phyloP scores from a whole-genome alignment of 331 rosid species.

The Stylosanthes scabra region DNA sequence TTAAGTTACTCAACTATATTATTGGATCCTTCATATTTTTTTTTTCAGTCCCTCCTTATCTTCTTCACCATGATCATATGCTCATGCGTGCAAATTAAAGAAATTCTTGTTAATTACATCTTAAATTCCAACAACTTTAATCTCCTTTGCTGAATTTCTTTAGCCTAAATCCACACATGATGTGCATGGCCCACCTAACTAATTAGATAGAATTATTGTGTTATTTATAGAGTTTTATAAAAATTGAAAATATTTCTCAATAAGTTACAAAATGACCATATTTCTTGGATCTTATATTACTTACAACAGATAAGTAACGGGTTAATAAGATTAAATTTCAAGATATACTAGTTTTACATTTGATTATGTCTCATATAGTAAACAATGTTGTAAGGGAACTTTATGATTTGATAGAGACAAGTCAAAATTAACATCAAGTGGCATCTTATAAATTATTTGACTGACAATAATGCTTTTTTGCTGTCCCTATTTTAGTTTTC shows the following conservation, averaged over 20 bases:
- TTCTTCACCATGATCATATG: background rate
- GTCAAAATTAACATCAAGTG: constrained; percentile 27
- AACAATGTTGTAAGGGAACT: background rate
- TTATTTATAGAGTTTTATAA: background rate
- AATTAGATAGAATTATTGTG: no score
- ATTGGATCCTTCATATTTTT: background rate
- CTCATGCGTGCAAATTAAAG: background rate
- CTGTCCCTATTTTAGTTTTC: constrained; percentile 30
- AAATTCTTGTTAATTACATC: background rate
- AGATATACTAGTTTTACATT: background rate
- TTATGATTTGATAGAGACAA: constrained; percentile 11
- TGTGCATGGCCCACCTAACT: constrained; percentile 1
- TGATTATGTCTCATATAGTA: background rate
- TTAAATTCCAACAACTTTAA: background rate
- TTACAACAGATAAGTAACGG: background rate
- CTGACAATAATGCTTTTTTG: constrained; percentile 25
- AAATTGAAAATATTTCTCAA: background rate
- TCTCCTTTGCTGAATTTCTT: background rate
- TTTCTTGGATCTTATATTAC: background rate
- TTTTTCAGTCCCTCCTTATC: background rate
- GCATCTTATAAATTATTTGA: constrained; percentile 24
- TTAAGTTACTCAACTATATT: constrained; percentile 1
- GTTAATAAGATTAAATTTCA: background rate
- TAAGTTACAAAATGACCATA: background rate
- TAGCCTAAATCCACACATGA: constrained; percentile 3